phyloP scores from a whole-genome alignment of 1,284 basidiomycete species.

The Phlebopus sp. region DNA sequence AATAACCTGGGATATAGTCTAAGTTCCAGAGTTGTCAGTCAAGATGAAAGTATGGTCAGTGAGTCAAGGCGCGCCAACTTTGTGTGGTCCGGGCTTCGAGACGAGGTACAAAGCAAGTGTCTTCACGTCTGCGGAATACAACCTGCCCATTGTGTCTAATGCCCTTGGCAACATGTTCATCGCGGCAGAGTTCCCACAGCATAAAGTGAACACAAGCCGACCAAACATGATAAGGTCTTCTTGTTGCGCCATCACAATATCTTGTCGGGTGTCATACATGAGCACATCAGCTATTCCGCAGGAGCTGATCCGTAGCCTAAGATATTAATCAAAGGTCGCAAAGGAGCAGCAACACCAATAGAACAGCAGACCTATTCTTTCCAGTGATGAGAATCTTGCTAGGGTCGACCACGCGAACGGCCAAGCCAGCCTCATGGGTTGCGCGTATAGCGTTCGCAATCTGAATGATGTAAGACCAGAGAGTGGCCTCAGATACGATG shows the following conservation, averaged over 20 bases:
- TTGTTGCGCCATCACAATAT: conserved; percentile 66
- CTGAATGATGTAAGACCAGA: conserved; percentile 96
- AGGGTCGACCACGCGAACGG: conserved; percentile 82
- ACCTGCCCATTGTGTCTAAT: conserved; percentile 71
- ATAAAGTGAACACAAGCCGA: conserved; percentile 79
- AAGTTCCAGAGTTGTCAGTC: conserved; percentile 14
- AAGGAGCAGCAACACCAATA: neutral
- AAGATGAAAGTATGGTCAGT: neutral
- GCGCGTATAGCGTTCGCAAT: conserved; percentile 85
- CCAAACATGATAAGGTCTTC: conserved; percentile 91
- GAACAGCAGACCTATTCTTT: conserved; percentile 69
- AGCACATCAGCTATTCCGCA: conserved; percentile 87
- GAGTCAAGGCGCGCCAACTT: conserved; percentile 36
- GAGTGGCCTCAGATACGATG: conserved; percentile 71
- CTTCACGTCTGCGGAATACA: conserved; percentile 83
- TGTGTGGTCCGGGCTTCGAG: conserved; percentile 64
- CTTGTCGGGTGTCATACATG: conserved; percentile 67
- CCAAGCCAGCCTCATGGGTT: conserved; percentile 81
- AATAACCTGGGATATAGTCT: conserved; percentile 79
- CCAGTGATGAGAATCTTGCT: conserved; percentile 89
- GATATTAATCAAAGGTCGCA: conserved; percentile 2
- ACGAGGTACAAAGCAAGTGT: conserved; percentile 78
- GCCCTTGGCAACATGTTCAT: conserved; percentile 70
- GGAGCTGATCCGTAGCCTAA: conserved; percentile 74
- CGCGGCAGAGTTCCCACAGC: conserved; percentile 64